Evolutionary conservation across 2,329 filamentous ascomycete genomes (phyloP).

Genomic region (Purpureocillium lavendulum): DNA sequence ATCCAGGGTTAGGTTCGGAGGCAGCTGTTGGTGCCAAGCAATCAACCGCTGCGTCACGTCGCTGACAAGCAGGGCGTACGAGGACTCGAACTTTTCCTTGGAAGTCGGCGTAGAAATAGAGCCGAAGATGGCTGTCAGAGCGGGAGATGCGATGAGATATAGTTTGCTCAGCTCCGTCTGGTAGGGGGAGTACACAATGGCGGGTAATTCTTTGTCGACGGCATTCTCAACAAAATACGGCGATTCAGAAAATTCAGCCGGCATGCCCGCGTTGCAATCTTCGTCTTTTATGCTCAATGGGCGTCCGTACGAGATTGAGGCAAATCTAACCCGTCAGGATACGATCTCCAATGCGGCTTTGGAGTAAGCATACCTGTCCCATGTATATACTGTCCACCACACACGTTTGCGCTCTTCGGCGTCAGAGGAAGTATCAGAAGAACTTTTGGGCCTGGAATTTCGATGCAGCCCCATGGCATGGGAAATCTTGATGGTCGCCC

Average conservation of each 20-base stretch:
- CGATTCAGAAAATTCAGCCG: constrained; percentile 21
- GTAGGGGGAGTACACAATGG: constrained; percentile 13
- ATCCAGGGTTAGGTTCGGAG: background rate
- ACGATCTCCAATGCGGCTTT: background rate
- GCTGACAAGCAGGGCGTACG: constrained; percentile 1
- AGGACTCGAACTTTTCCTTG: constrained; percentile 1
- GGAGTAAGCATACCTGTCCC: constrained; percentile 21
- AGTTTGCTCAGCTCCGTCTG: constrained; percentile 18
- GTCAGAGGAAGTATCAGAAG: constrained; percentile 12
- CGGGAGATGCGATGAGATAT: constrained; percentile 19
- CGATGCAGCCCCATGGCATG: constrained; percentile 1
- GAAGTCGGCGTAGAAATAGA: constrained; percentile 1
- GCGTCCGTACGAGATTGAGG: constrained; percentile 29
- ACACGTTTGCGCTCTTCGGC: constrained; percentile 27
- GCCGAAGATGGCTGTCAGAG: constrained; percentile 19
- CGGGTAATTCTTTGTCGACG: background rate
- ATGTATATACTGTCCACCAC: constrained; percentile 34
- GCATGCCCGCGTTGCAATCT: constrained; percentile 26
- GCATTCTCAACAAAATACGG: constrained; percentile 13
- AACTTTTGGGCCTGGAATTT: constrained; percentile 10
- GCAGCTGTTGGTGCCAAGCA: background rate
- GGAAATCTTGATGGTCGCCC: constrained; percentile 23
- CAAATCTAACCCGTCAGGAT: constrained; percentile 1
- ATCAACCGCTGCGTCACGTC: background rate
- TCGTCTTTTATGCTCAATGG: constrained; percentile 32